Evolutionary conservation across 2,329 filamentous ascomycete genomes (phyloP), one percentile per base, ranked within the genome.

Genomic region (Ceratocystiopsis brevicomis): DNA sequence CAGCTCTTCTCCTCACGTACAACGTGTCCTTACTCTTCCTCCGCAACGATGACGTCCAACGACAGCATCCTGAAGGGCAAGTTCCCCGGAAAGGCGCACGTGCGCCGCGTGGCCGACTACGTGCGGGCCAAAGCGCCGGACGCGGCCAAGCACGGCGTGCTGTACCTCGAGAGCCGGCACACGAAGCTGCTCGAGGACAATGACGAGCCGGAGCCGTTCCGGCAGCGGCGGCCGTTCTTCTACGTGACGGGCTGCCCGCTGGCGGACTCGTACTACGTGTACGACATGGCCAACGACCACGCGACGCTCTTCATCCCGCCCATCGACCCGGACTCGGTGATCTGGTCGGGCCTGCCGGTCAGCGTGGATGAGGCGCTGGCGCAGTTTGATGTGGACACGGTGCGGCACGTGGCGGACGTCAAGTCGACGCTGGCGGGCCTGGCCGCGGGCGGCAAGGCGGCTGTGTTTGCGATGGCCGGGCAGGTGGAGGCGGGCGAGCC

Each of bases 291-390:
- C 39, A 69, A 73, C 40, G 71, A 76, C 50, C 75, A 76, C 52
- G 73, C 87, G 37, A 92, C 79, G 3, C 75, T 98, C 40, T 98
- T 87, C 64, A 88, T 98, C 53, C 88, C 90, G 2, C 82, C 86
- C 15, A 73, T 87, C 53, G 78, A 94, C 52, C 73, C 84, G n/a
- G 82, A 90, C 38, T 78, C 77, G 44, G 86, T 96, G 46, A 84
- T 96, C 56, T 98, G 88, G 88, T 82, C 81, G 25, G 90, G 90
- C 13, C 70, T 96, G 15, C 90, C 88, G 0, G 65, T 92, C 47
- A 82, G 77, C 34, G 63, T 71, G 33, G 70, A 81, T 37, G 81
- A 95, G 55, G 88, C 88, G 8, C 63, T 81, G 47, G 62, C 72
- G 40, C 70, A 73, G 49, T 96, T 84, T 62, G 84, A 93, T 51